Conservation (phyloP, 352 stramenopile species). For the Phytophthora sp. region DNA sequence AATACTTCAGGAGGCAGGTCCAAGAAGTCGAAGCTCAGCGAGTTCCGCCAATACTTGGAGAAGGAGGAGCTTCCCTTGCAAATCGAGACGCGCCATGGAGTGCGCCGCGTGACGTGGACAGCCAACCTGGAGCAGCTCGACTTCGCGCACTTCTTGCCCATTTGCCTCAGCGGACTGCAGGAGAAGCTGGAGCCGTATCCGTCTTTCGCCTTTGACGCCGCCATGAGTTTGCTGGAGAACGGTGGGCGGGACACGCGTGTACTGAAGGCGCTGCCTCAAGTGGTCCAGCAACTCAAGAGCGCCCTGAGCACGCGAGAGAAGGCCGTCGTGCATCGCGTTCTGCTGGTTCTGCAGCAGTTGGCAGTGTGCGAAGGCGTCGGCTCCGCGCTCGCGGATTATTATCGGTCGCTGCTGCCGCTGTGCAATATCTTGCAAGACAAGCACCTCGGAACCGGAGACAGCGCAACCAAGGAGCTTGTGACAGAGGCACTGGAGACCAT, state of each 20-base stretch:
- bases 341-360: conserved; percentile 78
- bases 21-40: conserved; percentile 65
- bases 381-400: conserved; percentile 66
- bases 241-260: conserved; percentile 53
- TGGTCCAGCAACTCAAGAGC: conserved; percentile 69
- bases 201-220: conserved; percentile 71
- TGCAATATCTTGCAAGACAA: conserved; percentile 87
- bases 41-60: conserved; percentile 79
- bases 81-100: conserved; percentile 52
- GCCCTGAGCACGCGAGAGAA: conserved; percentile 72
- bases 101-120: conserved; percentile 64
- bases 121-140: conserved; percentile 60
- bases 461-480: conserved; percentile 60
- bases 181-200: conserved; percentile 77
- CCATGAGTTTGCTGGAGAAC: conserved; percentile 68
- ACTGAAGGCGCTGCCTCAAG: conserved; percentile 53
- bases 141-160: conserved; percentile 68
- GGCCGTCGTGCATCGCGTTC: conserved; percentile 64
- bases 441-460: conserved; percentile 72
- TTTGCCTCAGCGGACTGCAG: conserved; percentile 79
- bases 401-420: conserved; percentile 74
- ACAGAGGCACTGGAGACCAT: conserved; percentile 74
- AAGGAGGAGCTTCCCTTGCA: conserved; percentile 65
- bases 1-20: conserved; percentile 56
- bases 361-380: conserved; percentile 74